Base-by-base conservation (phyloP, 2,329 filamentous ascomycete genomes). In the Aaosphaeria arxii region DNA sequence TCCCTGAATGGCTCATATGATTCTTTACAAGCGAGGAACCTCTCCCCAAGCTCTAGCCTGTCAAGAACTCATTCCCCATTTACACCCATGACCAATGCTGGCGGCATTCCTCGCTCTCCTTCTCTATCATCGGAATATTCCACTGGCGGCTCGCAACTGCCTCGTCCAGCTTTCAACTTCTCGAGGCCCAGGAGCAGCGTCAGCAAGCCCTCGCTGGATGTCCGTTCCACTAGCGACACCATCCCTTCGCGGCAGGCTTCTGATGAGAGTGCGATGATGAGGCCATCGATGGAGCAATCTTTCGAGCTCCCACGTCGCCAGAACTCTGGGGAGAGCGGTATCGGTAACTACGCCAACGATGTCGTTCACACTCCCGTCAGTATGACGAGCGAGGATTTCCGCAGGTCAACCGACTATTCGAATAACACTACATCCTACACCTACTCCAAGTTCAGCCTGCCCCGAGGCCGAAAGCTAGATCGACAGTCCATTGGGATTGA, bases 141-240 rank as follows among this genome's bases (percentile, higher is more conserved):
- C 2, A 79, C 80, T 40, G 79, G 73, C 42, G 77, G 81, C 32
- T 50, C 62, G 13, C 71, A 76, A 30, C 71, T 91, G 33, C 83
- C 86, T 9, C 82, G 86, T 11, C 88, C 90, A 1, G 84, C 88
- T 0, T 92, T 95, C 72, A 97, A 99, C 71, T 97, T 97, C 69
- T 97, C 94, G 1, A 82, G 94, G 40, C 94, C 94, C 0, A 36
- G 33, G 33, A 36, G 33, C 69, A 80, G 86, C 63, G 81, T 84
- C 51, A 84, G 83, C 52, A 84, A 80, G 9, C 82, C 82, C 11
- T 69, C 68, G 5, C 46, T 68, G 11, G 72, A 75, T 31, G 63
- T 57, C 6, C 54, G 61, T 31, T 61, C 72, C 5, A 64, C 64
- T 17, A 54, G 63, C n/a, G 71, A 71, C 30, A 58, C 53, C 33